Conservation (phyloP, 139 green algal genomes). For the Spirogloea muscicola region DNA sequence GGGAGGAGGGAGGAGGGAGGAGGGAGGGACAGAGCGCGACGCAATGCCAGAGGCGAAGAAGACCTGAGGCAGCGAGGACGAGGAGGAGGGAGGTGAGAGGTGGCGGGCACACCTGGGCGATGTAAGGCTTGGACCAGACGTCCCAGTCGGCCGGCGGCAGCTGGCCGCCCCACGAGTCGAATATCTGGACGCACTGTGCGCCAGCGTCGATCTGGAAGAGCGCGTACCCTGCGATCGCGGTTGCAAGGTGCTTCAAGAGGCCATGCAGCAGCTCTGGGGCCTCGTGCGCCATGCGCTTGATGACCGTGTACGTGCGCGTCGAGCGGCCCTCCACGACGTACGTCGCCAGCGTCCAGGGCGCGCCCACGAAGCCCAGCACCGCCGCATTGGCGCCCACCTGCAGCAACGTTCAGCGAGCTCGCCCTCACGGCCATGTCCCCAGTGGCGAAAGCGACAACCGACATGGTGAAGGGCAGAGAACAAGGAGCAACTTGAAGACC, state of each 20-base stretch:
- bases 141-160: constrained; percentile 89
- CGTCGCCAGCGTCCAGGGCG: constrained; percentile 90
- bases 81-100: too few relatives aligned
- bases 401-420: too few relatives aligned
- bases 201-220: constrained; percentile 78
- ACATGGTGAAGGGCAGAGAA: too few relatives aligned
- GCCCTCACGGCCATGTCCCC: too few relatives aligned
- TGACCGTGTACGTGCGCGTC: constrained; percentile 85
- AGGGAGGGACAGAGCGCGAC: too few relatives aligned
- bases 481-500: too few relatives aligned
- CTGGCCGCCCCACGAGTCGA: constrained; percentile 96
- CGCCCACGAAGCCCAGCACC: constrained; percentile 89
- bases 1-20: too few relatives aligned
- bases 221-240: constrained; percentile 79
- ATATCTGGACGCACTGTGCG: constrained; percentile 85
- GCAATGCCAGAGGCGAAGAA: too few relatives aligned
- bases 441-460: too few relatives aligned
- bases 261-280: constrained; percentile 66
- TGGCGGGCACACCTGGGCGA: constrained; percentile 66
- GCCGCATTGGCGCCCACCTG: constrained; percentile 57
- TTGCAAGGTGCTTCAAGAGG: constrained; percentile 79
- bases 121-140: constrained; percentile 86
- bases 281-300: constrained; percentile 77
- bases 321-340: constrained; percentile 91
- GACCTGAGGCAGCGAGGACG: too few relatives aligned